phyloP scores from a whole-genome alignment of 331 rosid species.

The Dryas integrifolia region DNA sequence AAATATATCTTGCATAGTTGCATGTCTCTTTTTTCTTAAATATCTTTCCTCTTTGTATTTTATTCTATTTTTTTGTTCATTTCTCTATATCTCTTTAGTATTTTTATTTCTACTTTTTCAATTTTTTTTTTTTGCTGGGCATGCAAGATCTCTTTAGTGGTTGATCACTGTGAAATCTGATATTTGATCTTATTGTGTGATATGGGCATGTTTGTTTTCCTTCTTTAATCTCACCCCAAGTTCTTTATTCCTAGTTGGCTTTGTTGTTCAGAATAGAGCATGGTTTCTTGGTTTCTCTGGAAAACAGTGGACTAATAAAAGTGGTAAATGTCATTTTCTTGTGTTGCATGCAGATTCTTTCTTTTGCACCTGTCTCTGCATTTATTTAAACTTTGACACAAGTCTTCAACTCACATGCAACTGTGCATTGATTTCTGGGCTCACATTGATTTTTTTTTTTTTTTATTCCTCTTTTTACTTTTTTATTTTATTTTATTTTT shows the following conservation, averaged over 20 bases:
- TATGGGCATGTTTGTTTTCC: not conserved
- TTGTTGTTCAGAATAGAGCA: not conserved
- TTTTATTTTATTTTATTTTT: too few species aligned
- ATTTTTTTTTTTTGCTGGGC: not conserved
- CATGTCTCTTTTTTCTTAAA: not conserved
- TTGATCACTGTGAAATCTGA: not conserved
- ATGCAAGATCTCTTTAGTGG: too few species aligned
- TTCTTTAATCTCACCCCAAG: too few species aligned
- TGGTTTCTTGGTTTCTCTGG: not conserved
- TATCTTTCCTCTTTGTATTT: not conserved
- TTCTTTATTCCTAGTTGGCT: not conserved
- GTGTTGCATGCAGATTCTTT: conserved; percentile 7
- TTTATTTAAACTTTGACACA: not conserved
- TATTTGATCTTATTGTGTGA: not conserved
- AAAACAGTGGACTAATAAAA: not conserved
- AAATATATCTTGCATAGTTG: not conserved
- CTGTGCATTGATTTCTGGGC: not conserved
- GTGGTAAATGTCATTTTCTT: not conserved
- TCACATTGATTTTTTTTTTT: too few species aligned
- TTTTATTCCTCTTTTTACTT: too few species aligned
- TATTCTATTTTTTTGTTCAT: too few species aligned
- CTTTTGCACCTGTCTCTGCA: not conserved
- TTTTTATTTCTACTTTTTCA: not conserved
- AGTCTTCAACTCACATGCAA: not conserved
- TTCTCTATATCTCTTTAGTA: not conserved